Evolutionary conservation across 306 rosid genomes (phyloP), one percentile per base, ranked within the genome.

Genomic region (Pachyrhizus erosus): DNA sequence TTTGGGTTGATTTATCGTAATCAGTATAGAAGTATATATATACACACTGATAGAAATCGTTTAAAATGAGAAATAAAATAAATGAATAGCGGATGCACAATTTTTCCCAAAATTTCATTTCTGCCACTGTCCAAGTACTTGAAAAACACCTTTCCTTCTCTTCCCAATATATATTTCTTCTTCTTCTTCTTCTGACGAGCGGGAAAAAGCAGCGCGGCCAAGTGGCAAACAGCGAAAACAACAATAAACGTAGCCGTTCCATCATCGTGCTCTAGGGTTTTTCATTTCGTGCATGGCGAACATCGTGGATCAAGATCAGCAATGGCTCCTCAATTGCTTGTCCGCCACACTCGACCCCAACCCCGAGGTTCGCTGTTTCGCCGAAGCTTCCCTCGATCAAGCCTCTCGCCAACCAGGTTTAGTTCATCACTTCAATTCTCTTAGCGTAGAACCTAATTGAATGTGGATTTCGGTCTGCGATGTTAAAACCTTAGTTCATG

Each of bases 391-490:
- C n/a, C 93, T 96, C 62, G 85, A 90, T 83, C 99, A 96, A 72
- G 99, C 97, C 34, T 90, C 98, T 81, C 93, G 80, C 23, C 99
- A 90, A 77, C 91, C 97, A 91, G 99, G 98, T 96, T 69, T 65
- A 4, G 55, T 90, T 76, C 15, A 2, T 21, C n/a, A 8, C 52
- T 27, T 76, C 1, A 15, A 24, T 72, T 40, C 34, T 54, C 18
- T 34, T 5, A 0, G 11, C 9, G 37, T 13, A 5, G 1, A n/a
- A 5, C 37, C 12, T 42, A 20, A 46, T 8, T 18, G 31, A 55
- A 24, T 73, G n/a, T 4, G 27, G 67, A 20, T 61, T 31, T 66
- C 4, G 31, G 78, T 75, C 11, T 6, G 6, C n/a, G 37, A 18
- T 13, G 2, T 23, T 20, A n/a, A 67, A 27, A 77, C 76, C 49